Conservation (phyloP, 768 basidiomycete genomes). For the Boletales sp. region DNA sequence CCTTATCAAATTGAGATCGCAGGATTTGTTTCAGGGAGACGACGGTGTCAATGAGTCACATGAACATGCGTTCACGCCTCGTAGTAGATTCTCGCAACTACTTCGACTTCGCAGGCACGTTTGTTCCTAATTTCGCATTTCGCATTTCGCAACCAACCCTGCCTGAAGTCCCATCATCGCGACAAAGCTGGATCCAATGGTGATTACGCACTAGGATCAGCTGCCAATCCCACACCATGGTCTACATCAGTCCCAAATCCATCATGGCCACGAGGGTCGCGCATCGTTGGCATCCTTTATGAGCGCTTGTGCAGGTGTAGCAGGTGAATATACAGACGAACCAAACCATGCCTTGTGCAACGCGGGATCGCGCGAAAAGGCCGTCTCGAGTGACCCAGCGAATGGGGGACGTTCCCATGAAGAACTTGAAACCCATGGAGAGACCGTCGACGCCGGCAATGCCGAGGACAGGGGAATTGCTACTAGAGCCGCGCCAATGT, state of each 20-base stretch:
- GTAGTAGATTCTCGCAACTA: conserved; percentile 80
- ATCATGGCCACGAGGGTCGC: conserved; percentile 82
- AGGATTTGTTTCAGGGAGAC: conserved; percentile 83
- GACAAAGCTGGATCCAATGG: conserved; percentile 81
- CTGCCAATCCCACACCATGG: conserved; percentile 85
- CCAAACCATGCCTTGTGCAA: conserved; percentile 94
- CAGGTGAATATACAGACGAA: conserved; percentile 51
- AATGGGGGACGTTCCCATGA: conserved; percentile 74
- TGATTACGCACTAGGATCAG: conserved; percentile 84
- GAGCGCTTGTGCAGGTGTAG: conserved; percentile 65
- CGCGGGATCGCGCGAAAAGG: conserved; percentile 55
- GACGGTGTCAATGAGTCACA: conserved; percentile 28
- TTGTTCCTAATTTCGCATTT: conserved; percentile 79
- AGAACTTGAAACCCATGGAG: conserved; percentile 71
- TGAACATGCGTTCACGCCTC: conserved; percentile 50
- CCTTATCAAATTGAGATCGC: conserved; percentile 60
- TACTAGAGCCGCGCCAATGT: conserved; percentile 56
- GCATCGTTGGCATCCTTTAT: conserved; percentile 92
- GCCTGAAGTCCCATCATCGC: conserved; percentile 72
- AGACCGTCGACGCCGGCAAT: conserved; percentile 75
- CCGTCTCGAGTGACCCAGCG: conserved; percentile 62
- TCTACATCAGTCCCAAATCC: conserved; percentile 84
- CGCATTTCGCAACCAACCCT: conserved; percentile 52
- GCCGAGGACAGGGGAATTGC: conserved; percentile 70
- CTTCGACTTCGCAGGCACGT: conserved; percentile 82